A percentile compares a stretch with the other conserved stretches of the same genome.
These are phyloP conservation scores for Lactarius akahatsu DNA, from an alignment of 768 basidiomycete species.

Conservation along the genomic window DNA sequence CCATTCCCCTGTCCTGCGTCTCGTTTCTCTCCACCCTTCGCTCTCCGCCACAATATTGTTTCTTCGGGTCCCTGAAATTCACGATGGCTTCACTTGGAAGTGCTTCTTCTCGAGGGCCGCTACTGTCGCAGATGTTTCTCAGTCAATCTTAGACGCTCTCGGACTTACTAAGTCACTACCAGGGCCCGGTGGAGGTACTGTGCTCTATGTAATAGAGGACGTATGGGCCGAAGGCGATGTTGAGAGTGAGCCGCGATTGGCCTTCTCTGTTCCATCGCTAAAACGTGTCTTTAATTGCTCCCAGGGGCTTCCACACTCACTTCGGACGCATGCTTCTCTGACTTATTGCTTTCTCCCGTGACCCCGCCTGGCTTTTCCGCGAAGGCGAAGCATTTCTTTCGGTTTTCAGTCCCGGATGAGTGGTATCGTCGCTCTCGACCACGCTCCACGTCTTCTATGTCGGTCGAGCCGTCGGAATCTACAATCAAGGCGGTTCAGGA, in stretches of 20 bases:
- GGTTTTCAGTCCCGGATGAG: constrained; percentile 72
- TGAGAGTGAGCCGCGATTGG: constrained; percentile 48
- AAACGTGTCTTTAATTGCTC: not conserved
- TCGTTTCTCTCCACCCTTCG: constrained; percentile 67
- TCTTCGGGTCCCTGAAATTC: constrained; percentile 71
- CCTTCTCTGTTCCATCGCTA: not conserved
- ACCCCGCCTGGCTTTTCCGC: constrained; percentile 44
- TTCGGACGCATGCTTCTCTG: constrained; percentile 42
- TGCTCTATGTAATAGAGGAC: constrained; percentile 77
- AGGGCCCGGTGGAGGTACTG: constrained; percentile 60
- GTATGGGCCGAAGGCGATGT: constrained; percentile 52
- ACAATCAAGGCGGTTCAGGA: constrained; percentile 51
- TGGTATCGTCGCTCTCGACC: constrained; percentile 75
- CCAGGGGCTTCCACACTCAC: constrained; percentile 49
- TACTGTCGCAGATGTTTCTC: constrained; percentile 55
- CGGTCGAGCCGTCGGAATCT: constrained; percentile 50
- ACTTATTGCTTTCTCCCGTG: constrained; percentile 44
- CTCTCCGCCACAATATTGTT: constrained; percentile 57
- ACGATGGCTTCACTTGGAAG: constrained; percentile 68
- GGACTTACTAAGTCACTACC: constrained; percentile 67
- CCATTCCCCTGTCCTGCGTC: constrained; percentile 62
- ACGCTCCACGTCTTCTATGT: constrained; percentile 47
- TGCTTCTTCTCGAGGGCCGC: constrained; percentile 60
- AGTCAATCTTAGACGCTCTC: constrained; percentile 56
- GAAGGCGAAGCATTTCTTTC: constrained; percentile 47